Base-by-base conservation (phyloP, 192 early-diverging fungal genomes). In the Coemansia sp. region DNA sequence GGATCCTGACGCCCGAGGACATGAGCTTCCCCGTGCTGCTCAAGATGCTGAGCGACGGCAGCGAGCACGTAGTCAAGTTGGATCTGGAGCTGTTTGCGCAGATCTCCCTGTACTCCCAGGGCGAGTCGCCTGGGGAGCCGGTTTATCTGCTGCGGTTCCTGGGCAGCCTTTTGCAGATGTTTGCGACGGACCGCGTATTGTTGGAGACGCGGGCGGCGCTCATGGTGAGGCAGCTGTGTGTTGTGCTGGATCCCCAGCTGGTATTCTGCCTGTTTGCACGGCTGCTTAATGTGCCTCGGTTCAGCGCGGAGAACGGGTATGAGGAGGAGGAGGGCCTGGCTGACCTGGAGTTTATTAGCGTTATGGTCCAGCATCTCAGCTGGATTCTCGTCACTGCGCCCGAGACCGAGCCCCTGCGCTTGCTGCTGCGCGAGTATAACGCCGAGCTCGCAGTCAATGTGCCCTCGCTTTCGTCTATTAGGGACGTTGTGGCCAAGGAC, bases 341-440 rank as follows among this genome's bases (percentile, higher is more conserved):
- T 20, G 78, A 81, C 35, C 62, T 77, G 14, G 97, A 98, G 43
- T 99, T 98, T 85, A 91, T 94, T 6, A 91, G 90, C 61, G 92
- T 89, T 3, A 99, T 99, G 96, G 93, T 99, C 3, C 95, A 98
- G 80, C 96, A 97, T 52, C 80, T 99, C 58, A 97, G 95, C 77
- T 90, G 95, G 59, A 96, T 99, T 43, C 80, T 99, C 13, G 91
- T 98, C 25, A 99, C 98, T 1, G 90, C 96, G 0, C 91, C 95
- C 1, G 98, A 99, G 66, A 80, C 97, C 8, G 81, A 88, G 7
- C 89, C 91, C 39, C 72, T 99, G 57, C 77, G 98, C 20, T 84
- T 89, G 38, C 76, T 91, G 21, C 65, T 99, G 12, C 92, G 91
- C 56, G 90, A 88, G 61, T 97, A 65, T 90, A 96, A 52, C 81